Base-by-base conservation (phyloP, 139 green algal species). In the Ettlia oleoabundans region DNA sequence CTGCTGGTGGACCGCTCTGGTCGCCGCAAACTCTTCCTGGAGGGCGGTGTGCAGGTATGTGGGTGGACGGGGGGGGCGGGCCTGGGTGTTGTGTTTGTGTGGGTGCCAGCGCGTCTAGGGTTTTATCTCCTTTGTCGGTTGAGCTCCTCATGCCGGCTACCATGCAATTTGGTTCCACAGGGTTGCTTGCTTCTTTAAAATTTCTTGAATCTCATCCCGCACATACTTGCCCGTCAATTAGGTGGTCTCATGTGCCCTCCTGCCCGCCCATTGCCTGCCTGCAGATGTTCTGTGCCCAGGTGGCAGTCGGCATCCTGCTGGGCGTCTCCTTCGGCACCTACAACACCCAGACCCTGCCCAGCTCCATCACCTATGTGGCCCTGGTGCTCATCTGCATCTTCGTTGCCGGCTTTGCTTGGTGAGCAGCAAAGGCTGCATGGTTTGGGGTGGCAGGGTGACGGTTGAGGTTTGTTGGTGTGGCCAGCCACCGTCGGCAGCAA, bases 351-450 rank as follows among this genome's bases (percentile, higher is more conserved):
- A 85, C 72, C n/a, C 70, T 88, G 30, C 76, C 84, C 19, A 42
- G 73, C 3, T 68, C 47, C 38, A 74, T 68, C 19, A 79, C 86
- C 51, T 86, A 85, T 55, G 75, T 70, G 10, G 74, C 93, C 2
- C 79, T 96, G 13, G 90, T 91, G 3, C 62, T 94, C 63, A 94
- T 95, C 82, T 95, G 89, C 86, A 61, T 96, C 61, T 96, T 90
- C 72, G 91, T 95, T 33, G 82, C 88, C 33, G 89, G 85, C n/a
- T 95, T 93, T 84, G 93, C 93, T 3, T 96, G 90, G n/a, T n/a
- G n/a, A n/a, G n/a, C n/a, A n/a, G n/a, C n/a, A n/a, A n/a, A n/a
- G n/a, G n/a, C n/a, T n/a, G n/a, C n/a, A n/a, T n/a, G n/a, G n/a
- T n/a, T n/a, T n/a, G n/a, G n/a, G n/a, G n/a, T n/a, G n/a, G n/a